Evolutionary conservation across 2,329 filamentous ascomycete genomes (phyloP).

Genomic region (Xylariaceae sp.): DNA sequence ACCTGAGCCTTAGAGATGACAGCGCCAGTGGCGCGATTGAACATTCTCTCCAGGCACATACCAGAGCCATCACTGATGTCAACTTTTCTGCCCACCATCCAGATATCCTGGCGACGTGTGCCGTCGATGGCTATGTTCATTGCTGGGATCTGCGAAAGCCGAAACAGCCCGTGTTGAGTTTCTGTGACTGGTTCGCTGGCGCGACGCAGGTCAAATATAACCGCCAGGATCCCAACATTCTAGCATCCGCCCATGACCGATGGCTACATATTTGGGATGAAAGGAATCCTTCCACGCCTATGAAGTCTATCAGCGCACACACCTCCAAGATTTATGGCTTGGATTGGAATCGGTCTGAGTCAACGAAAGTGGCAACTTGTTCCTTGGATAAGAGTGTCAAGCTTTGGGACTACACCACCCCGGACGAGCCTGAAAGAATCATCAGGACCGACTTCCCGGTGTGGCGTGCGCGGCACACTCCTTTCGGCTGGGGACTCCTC

Average conservation of each 20-base stretch:
- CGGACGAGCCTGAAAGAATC: constrained; percentile 65
- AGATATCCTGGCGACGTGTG: constrained; percentile 82
- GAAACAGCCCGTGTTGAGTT: constrained; percentile 67
- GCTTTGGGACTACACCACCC: constrained; percentile 73
- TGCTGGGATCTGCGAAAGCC: constrained; percentile 82
- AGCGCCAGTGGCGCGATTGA: constrained; percentile 68
- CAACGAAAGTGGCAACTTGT: constrained; percentile 73
- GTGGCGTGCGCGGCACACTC: constrained; percentile 86
- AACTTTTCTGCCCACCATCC: constrained; percentile 94
- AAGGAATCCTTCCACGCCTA: constrained; percentile 67
- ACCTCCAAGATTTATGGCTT: constrained; percentile 91
- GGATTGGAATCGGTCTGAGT: constrained; percentile 80
- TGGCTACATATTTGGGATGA: constrained; percentile 89
- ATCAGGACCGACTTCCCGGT: constrained; percentile 81
- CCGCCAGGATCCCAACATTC: constrained; percentile 74
- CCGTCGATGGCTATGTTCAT: constrained; percentile 88
- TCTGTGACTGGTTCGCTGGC: constrained; percentile 89
- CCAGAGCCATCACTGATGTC: constrained; percentile 87
- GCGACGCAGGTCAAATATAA: constrained; percentile 96
- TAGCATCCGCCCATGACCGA: constrained; percentile 86
- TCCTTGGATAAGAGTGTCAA: constrained; percentile 90
- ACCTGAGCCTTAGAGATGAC: constrained; percentile 73
- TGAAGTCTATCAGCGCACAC: constrained; percentile 82
- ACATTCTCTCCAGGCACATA: constrained; percentile 79
- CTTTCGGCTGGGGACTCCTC: constrained; percentile 78